phyloP scores from a whole-genome alignment of 192 early-diverging fungal species.

The Gamsiella multidivaricata region DNA sequence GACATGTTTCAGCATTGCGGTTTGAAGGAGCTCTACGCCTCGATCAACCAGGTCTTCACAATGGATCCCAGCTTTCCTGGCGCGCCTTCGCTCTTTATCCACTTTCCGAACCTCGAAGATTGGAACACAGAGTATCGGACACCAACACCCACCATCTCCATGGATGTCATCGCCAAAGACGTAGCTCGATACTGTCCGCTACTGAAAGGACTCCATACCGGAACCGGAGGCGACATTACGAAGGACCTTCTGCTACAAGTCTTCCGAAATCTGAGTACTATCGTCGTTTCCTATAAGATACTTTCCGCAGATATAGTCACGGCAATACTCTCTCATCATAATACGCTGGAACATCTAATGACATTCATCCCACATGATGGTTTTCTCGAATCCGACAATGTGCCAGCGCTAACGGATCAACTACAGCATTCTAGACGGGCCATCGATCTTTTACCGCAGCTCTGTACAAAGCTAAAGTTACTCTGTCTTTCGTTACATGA shows the following conservation, averaged over 20 bases:
- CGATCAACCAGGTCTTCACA: neutral
- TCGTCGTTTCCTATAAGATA: neutral
- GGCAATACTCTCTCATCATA: neutral
- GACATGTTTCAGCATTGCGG: neutral
- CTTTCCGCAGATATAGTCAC: neutral
- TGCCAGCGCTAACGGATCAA: neutral
- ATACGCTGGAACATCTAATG: neutral
- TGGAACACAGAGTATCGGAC: neutral
- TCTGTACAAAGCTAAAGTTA: neutral
- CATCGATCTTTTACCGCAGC: neutral
- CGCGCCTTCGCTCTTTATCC: neutral
- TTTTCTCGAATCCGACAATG: neutral
- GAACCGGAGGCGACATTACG: neutral
- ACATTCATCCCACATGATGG: neutral
- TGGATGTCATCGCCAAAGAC: neutral
- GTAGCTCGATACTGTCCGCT: neutral
- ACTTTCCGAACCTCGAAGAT: conserved; percentile 3
- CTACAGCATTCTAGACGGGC: neutral
- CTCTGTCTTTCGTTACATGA: conserved; percentile 2
- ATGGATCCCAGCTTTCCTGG: neutral
- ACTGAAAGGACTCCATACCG: neutral
- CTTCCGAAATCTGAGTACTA: neutral
- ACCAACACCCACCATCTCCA: too few relatives aligned
- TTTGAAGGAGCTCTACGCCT: neutral
- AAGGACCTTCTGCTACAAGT: neutral